Evolutionary conservation across 1,284 basidiomycete species (phyloP), one percentile per base, ranked within the genome.

Genomic region (Ustilago hordei): DNA sequence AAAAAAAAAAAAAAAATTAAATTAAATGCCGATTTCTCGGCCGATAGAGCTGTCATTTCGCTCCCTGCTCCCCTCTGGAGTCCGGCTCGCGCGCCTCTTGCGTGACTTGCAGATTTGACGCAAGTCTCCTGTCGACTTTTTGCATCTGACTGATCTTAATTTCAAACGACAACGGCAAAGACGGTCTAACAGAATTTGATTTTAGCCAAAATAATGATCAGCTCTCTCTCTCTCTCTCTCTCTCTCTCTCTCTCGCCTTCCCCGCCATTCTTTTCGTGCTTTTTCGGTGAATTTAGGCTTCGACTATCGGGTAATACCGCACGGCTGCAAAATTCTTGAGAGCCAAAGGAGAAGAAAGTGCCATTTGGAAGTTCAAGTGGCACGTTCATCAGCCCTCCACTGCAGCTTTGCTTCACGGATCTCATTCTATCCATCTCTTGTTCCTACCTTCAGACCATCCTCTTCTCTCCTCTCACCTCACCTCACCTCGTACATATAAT

Each of bases 351-450:
- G 53, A 55, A 55, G 53, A 55, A 55, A 38, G 35, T n/a, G 8
- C 0, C 2, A 9, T 3, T 28, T 28, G 23, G 3, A 28, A 28
- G 23, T 28, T 28, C 23, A 36, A 54, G 52, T 17, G 32, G 0
- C 47, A 48, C 9, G 17, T 4, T 32, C 52, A 11, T 47, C 52
- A 62, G 60, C 60, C 23, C 60, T 62, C 60, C 60, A 60, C 56
- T 47, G 41, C 19, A 7, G 8, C 39, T 41, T 17, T 6, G 7
- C 39, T 41, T 45, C 17, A 7, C 23, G 23, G 23, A 45, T 19
- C 43, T 19, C n/a, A 45, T 19, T 19, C n/a, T 28, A 38, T 35
- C 2, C 9, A 43, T 8, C 17, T 15, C 13, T 15, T 28, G 11
- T 17, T n/a, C 34, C 19, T 39, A 15, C 15, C 15, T n/a, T 47